Conservation (phyloP, 495 filamentous ascomycete genomes). For the Lepidopterella palustris region DNA sequence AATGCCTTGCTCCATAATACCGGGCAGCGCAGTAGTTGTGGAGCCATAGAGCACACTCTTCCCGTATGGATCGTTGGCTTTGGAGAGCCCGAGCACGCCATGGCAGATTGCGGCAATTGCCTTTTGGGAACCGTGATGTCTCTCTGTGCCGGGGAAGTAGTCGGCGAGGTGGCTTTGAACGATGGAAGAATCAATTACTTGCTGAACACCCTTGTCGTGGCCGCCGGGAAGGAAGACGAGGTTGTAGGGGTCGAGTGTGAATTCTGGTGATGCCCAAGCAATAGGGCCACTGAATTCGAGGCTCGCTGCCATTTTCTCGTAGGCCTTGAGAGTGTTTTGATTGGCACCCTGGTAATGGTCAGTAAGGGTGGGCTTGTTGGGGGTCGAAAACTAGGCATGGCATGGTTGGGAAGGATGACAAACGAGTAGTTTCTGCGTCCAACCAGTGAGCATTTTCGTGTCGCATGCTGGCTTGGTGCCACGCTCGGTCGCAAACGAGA, state of each 20-base stretch:
- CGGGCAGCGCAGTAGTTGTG: slow-evolving; percentile 46
- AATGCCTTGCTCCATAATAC: slow-evolving; percentile 44
- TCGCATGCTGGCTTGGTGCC: slow-evolving; percentile 47
- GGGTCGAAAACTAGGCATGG: neutral
- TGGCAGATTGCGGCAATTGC: slow-evolving; percentile 48
- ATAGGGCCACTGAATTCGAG: slow-evolving; percentile 39
- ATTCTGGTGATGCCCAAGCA: slow-evolving; percentile 44
- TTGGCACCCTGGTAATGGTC: neutral
- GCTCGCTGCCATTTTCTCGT: neutral
- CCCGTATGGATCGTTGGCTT: slow-evolving; percentile 39
- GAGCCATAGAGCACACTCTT: slow-evolving; percentile 45
- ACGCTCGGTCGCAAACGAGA: slow-evolving; percentile 47
- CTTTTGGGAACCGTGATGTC: slow-evolving; percentile 37
- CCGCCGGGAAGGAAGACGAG: slow-evolving; percentile 50
- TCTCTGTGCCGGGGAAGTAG: slow-evolving; percentile 44
- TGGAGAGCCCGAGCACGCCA: slow-evolving; percentile 48
- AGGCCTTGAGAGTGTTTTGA: neutral
- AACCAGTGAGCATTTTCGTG: slow-evolving; percentile 46
- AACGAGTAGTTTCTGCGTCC: slow-evolving; percentile 49
- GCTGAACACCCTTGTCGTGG: slow-evolving; percentile 48
- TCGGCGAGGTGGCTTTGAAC: slow-evolving; percentile 40
- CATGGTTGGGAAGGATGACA: slow-evolving; percentile 24
- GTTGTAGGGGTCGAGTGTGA: slow-evolving; percentile 43
- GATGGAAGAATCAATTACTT: slow-evolving; percentile 47
- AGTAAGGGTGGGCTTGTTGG: neutral